Conservation (phyloP, 108 stramenopile species). For the Cylindrotheca fusiformis region DNA sequence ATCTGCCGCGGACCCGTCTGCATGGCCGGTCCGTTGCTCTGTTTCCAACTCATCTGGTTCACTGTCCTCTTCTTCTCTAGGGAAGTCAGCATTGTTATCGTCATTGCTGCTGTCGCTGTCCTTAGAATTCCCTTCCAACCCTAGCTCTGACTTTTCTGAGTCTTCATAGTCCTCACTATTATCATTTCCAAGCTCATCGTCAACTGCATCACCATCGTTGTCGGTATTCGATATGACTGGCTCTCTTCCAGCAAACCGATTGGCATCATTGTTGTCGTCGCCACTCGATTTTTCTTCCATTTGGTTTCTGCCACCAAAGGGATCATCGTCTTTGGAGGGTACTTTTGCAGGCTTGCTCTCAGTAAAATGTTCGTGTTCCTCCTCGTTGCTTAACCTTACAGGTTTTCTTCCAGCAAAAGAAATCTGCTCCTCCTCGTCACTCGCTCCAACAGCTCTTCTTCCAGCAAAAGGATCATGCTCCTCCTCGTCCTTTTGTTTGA, state of each 20-base stretch:
- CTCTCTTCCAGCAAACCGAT: background rate
- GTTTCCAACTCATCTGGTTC: background rate
- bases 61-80: constrained; percentile 3
- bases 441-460: background rate
- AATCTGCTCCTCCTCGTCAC: background rate
- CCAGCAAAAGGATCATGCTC: constrained; percentile 5
- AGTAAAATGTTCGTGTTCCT: background rate
- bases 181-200: background rate
- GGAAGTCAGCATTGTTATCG: background rate
- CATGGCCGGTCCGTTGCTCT: background rate
- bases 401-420: background rate
- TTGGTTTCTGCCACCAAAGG: too few species aligned
- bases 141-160: background rate
- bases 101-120: constrained; percentile 6
- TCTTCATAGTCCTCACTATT: background rate
- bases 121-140: too few species aligned
- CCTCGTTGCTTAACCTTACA: background rate
- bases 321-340: background rate
- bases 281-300: too few species aligned
- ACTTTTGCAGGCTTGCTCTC: constrained; percentile 6
- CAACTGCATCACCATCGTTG: background rate
- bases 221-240: background rate
- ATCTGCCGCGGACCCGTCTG: too few species aligned
- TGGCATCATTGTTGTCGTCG: too few species aligned
- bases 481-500: background rate